These are phyloP conservation scores for Pisolithus albus DNA, from an alignment of 768 basidiomycete species.

Conservation along the genomic window DNA sequence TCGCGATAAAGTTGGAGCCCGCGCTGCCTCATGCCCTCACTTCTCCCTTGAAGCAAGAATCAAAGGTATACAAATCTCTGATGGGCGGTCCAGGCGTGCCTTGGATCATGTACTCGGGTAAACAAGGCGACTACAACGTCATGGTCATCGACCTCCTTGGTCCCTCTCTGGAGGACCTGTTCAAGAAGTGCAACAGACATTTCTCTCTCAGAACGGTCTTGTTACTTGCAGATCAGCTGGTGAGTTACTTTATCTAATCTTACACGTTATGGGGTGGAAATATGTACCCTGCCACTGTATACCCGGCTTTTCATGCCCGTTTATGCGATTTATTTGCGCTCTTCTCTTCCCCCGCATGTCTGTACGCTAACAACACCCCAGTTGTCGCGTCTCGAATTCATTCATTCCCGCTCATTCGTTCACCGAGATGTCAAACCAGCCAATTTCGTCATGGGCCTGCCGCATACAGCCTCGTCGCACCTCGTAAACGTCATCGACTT, in stretches of 20 bases:
- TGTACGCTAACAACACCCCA: slow-evolving; percentile 28
- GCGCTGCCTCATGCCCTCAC: slow-evolving; percentile 37
- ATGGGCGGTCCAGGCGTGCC: slow-evolving; percentile 87
- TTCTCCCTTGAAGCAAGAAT: slow-evolving; percentile 80
- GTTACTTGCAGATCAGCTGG: slow-evolving; percentile 89
- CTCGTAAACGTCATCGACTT: slow-evolving; percentile 92
- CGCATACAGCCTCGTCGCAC: slow-evolving; percentile 52
- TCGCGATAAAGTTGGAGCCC: slow-evolving; percentile 78
- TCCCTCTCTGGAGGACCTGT: slow-evolving; percentile 80
- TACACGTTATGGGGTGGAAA: background rate
- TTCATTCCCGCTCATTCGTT: slow-evolving; percentile 89
- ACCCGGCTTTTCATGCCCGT: background rate
- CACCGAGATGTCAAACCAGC: slow-evolving; percentile 99
- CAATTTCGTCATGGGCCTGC: slow-evolving; percentile 90
- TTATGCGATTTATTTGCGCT: background rate
- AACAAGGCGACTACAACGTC: slow-evolving; percentile 91
- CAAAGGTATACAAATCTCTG: slow-evolving; percentile 86
- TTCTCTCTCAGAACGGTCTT: slow-evolving; percentile 94
- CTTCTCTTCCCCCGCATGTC: slow-evolving; percentile 9
- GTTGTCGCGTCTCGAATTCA: slow-evolving; percentile 95
- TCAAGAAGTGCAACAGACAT: slow-evolving; percentile 84
- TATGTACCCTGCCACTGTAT: background rate
- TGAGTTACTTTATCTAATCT: slow-evolving; percentile 33
- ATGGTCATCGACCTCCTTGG: slow-evolving; percentile 97
- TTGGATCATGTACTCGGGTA: slow-evolving; percentile 89